phyloP scores from a whole-genome alignment of 768 basidiomycete genomes.

The Suillus weaverae region DNA sequence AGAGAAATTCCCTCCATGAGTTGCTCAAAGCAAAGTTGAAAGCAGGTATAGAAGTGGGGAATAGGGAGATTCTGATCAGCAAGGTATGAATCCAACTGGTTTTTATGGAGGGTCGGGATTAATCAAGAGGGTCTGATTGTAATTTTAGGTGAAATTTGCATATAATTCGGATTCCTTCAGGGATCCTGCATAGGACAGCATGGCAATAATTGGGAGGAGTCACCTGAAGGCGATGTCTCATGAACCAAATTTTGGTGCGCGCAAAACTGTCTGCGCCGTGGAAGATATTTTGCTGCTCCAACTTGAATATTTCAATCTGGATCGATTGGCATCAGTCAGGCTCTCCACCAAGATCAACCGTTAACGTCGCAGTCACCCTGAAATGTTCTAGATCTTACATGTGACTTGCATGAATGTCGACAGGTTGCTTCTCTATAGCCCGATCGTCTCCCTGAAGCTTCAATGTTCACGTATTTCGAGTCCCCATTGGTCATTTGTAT shows the following conservation, averaged over 20 bases:
- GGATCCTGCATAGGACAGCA: not conserved
- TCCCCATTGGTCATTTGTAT: not conserved
- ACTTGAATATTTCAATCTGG: not conserved
- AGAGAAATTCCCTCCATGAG: slow-evolving; percentile 16
- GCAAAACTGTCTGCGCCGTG: not conserved
- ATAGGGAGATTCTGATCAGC: slow-evolving; percentile 9
- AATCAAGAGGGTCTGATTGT: not conserved
- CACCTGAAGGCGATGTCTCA: not conserved
- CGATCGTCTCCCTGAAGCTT: not conserved
- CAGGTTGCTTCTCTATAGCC: no score
- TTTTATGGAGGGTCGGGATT: slow-evolving; percentile 18
- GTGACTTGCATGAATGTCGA: not conserved
- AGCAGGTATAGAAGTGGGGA: slow-evolving; percentile 3
- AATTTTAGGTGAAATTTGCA: slow-evolving; percentile 13
- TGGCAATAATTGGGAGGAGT: not conserved
- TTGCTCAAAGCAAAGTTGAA: not conserved
- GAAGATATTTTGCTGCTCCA: not conserved
- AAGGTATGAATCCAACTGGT: slow-evolving; percentile 6
- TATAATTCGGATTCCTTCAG: not conserved
- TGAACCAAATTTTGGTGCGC: not conserved
- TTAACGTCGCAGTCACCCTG: not conserved
- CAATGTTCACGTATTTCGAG: not conserved
- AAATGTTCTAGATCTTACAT: not conserved
- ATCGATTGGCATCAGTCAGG: not conserved
- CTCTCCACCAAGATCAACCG: not conserved